Evolutionary conservation across 228 moss, liverwort and hornwort species (phyloP), one percentile per base, ranked within the genome.

Genomic region (Sphagnum fallax): DNA sequence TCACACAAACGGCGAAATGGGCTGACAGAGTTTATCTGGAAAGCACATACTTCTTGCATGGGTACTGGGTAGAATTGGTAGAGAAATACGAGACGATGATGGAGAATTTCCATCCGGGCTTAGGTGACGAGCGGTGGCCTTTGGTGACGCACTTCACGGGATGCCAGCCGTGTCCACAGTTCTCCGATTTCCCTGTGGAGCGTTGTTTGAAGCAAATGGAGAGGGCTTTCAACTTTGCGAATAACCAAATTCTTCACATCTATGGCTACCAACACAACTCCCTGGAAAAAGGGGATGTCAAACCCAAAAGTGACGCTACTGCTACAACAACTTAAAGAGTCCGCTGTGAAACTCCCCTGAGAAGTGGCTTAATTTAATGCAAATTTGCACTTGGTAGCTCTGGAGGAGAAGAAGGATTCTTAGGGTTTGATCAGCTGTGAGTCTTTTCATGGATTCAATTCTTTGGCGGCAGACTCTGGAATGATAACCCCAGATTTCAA

Each of bases 91-190:
- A 77, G 52, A 75, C 75, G 55, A 70, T 59, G 7, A 75, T 75
- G 72, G 77, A 72, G 65, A 81, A 8, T 8, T 70, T 70, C 52
- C 78, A 81, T 70, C 81, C 77, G 8, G 75, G 78, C 49, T 72
- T 64, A 47, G 78, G 81, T 52, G 75, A 81, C 18, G 78, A 81
- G 16, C 69, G 81, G 32, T 81, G 81, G 78, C 81, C 81, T 7
- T 81, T 81, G 47, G 53, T 81, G 50, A 81, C 78, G 10, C 81
- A 81, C 55, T 81, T 81, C 50, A 75, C 78, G 51, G 81, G 81
- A 5, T 81, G 81, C 78, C 78, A 81, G 60, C 81, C 81, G 12
- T 81, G 81, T 53, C 47, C 4, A 12, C 60, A 65, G 6, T 74
- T 72, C 10, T 75, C 77, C 48, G 81, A 81, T 65, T 81, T 75